phyloP scores from a whole-genome alignment of 148 eudicot genomes.

The Rhododendron vialii region DNA sequence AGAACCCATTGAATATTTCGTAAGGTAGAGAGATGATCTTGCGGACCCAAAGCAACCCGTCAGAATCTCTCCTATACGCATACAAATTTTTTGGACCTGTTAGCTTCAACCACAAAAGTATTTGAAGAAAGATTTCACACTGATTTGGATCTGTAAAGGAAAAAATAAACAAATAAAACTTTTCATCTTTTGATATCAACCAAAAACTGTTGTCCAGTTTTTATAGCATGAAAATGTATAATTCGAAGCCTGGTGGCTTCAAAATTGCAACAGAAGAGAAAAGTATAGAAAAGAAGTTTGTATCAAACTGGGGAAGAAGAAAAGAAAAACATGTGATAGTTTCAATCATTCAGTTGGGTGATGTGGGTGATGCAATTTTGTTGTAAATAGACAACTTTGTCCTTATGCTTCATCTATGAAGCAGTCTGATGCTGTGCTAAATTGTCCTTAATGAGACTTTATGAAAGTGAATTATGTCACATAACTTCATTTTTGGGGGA shows the following conservation, averaged over 20 bases:
- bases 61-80: not conserved
- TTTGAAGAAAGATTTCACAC: not conserved
- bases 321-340: not conserved
- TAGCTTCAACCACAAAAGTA: not conserved
- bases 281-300: not conserved
- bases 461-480: not conserved
- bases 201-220: not conserved
- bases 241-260: not conserved
- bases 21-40: not conserved
- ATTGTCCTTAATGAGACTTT: not conserved
- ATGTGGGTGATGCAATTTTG: not conserved
- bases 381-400: not conserved
- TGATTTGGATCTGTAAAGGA: not conserved
- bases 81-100: not conserved
- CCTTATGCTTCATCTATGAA: not conserved
- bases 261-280: not conserved
- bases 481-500: not conserved
- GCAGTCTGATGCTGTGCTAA: not conserved
- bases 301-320: not conserved
- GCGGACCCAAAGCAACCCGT: not conserved
- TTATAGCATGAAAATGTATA: not conserved
- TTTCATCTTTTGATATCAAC: not conserved
- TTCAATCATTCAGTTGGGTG: not conserved
- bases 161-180: not conserved
- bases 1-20: not conserved